Evolutionary conservation across 495 filamentous ascomycete species (phyloP).

Genomic region (Cercophora scortea): DNA sequence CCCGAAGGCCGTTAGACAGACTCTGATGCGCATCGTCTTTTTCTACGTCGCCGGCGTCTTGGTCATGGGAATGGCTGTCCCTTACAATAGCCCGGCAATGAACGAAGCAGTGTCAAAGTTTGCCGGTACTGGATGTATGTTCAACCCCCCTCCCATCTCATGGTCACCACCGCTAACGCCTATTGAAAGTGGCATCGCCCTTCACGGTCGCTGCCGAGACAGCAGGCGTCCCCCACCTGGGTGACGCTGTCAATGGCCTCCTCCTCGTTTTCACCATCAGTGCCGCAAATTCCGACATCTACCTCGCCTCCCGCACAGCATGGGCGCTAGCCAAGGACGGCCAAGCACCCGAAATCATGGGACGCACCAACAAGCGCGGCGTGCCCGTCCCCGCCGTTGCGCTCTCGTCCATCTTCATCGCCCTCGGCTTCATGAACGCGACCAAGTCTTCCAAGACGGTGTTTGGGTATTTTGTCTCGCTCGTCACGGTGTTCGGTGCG

Average conservation of each 20-base stretch:
- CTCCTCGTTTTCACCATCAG: conserved; percentile 76
- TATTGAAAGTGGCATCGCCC: conserved; percentile 48
- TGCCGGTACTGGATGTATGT: conserved; percentile 31
- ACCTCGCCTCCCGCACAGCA: conserved; percentile 76
- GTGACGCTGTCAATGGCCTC: conserved; percentile 69
- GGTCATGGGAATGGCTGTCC: conserved; percentile 63
- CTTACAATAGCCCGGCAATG: conserved; percentile 50
- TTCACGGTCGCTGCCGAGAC: conserved; percentile 57
- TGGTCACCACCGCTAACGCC: not conserved
- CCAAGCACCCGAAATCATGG: conserved; percentile 66
- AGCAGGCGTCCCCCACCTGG: conserved; percentile 58
- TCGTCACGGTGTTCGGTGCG: conserved; percentile 73
- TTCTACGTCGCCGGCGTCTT: conserved; percentile 66
- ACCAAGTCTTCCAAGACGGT: conserved; percentile 57
- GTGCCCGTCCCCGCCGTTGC: conserved; percentile 66
- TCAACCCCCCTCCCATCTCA: not conserved
- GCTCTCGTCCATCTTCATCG: conserved; percentile 51
- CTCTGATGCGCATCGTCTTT: conserved; percentile 65
- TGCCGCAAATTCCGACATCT: conserved; percentile 70
- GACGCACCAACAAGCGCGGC: conserved; percentile 62
- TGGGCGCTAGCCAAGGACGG: conserved; percentile 71
- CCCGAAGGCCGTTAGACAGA: conserved; percentile 63
- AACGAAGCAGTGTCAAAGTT: conserved; percentile 42
- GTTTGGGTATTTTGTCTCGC: conserved; percentile 80
- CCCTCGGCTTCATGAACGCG: conserved; percentile 75